phyloP scores from a whole-genome alignment of 768 basidiomycete genomes.

The Mycena rosella region DNA sequence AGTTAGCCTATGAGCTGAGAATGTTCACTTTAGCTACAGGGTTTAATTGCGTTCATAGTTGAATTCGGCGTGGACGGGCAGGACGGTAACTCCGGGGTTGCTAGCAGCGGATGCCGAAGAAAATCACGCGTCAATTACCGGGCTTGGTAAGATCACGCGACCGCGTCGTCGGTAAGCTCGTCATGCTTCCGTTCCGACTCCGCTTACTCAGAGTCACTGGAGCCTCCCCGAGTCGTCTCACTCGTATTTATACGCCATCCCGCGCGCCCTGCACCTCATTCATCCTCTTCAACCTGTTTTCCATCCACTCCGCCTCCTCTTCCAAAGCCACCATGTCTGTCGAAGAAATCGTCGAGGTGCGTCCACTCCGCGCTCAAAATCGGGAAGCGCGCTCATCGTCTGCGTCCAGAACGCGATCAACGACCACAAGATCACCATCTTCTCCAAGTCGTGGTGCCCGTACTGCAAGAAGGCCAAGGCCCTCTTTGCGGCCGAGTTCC shows the following conservation, averaged over 20 bases:
- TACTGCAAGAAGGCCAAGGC: constrained; percentile 53
- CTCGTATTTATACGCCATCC: constrained; percentile 27
- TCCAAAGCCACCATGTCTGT: constrained; percentile 28
- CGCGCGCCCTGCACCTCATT: constrained; percentile 2
- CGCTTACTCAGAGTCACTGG: constrained; percentile 31
- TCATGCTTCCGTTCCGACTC: constrained; percentile 24
- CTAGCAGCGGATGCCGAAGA: too few species aligned
- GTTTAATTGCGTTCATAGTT: too few species aligned
- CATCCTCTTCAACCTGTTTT: constrained; percentile 25
- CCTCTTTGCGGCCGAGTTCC: constrained; percentile 45
- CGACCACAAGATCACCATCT: constrained; percentile 55
- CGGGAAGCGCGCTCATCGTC: neutral
- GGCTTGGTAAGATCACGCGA: constrained; percentile 26
- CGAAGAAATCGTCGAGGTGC: constrained; percentile 33
- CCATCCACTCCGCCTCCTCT: constrained; percentile 26
- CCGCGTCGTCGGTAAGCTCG: constrained; percentile 28
- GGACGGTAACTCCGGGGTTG: too few species aligned
- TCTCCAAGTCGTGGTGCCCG: constrained; percentile 58
- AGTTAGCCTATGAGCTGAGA: too few species aligned
- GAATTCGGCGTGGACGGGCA: too few species aligned
- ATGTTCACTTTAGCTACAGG: too few species aligned
- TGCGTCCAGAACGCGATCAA: constrained; percentile 49
- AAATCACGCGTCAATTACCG: too few species aligned
- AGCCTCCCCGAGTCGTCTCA: neutral
- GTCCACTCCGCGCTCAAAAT: too few species aligned